A percentile compares a stretch with the other conserved stretches of the same genome.
phyloP scores from a whole-genome alignment of 495 filamentous ascomycete species.

The Aspergillus ellipticus region DNA sequence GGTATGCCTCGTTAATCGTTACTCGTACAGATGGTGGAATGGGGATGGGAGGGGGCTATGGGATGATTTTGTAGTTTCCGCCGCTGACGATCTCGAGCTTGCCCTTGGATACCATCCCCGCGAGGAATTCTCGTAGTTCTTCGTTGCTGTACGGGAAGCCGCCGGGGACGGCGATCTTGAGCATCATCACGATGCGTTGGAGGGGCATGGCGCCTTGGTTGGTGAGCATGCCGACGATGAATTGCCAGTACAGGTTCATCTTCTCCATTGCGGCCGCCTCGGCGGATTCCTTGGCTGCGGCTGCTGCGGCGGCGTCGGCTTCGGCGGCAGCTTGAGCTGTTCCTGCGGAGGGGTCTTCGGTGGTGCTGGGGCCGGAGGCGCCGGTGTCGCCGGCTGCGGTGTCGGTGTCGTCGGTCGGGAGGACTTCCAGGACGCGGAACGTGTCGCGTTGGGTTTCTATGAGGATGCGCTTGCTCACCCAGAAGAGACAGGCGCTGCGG shows the following conservation, averaged over 20 bases:
- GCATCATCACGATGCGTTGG: slow-evolving; percentile 83
- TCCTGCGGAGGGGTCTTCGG: slow-evolving; percentile 31
- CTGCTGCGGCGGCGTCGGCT: slow-evolving; percentile 49
- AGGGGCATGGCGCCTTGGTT: slow-evolving; percentile 80
- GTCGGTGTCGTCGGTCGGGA: slow-evolving; percentile 45
- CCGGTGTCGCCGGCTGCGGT: slow-evolving; percentile 24
- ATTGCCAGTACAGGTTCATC: slow-evolving; percentile 81
- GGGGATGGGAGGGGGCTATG: too few relatives aligned
- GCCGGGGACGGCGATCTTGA: slow-evolving; percentile 82
- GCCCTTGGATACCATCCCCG: slow-evolving; percentile 65
- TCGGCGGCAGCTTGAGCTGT: slow-evolving; percentile 39
- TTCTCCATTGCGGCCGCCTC: slow-evolving; percentile 64
- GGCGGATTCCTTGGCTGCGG: slow-evolving; percentile 41
- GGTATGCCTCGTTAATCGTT: slow-evolving; percentile 6
- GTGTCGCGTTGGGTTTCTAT: slow-evolving; percentile 49
- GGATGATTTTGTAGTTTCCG: slow-evolving; percentile 65
- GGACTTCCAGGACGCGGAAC: slow-evolving; percentile 62
- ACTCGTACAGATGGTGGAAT: background rate
- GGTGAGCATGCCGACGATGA: slow-evolving; percentile 91
- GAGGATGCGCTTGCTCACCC: slow-evolving; percentile 77
- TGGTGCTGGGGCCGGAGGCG: slow-evolving; percentile 17
- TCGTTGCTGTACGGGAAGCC: slow-evolving; percentile 81
- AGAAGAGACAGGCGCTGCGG: slow-evolving; percentile 76
- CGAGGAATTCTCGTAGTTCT: slow-evolving; percentile 72
- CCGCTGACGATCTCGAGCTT: slow-evolving; percentile 66